These are phyloP conservation scores for Candida gorgasii DNA, from an alignment of 805 yeast genomes.

Conservation along the genomic window DNA sequence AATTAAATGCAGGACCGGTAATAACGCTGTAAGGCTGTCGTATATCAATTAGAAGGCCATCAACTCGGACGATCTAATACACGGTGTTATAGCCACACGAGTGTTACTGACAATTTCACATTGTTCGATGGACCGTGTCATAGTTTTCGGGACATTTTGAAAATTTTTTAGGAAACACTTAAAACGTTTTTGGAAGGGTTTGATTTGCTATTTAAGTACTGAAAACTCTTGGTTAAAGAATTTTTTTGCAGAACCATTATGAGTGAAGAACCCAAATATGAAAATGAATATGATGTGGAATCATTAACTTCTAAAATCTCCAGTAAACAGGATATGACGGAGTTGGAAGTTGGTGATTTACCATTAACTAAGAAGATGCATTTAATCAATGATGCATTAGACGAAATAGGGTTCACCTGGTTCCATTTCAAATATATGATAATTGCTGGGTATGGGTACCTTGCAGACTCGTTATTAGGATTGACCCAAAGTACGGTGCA, in stretches of 20 bases:
- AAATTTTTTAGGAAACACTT: too few species aligned
- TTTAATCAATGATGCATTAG: slow-evolving; percentile 32
- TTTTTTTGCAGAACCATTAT: background rate
- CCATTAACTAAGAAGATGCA: slow-evolving; percentile 24
- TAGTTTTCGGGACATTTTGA: background rate
- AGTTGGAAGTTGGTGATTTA: slow-evolving; percentile 10
- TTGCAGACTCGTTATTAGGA: slow-evolving; percentile 54
- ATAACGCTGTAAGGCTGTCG: too few species aligned
- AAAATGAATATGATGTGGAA: slow-evolving; percentile 8
- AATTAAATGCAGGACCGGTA: background rate
- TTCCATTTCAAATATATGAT: slow-evolving; percentile 51
- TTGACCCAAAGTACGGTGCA: slow-evolving; percentile 49
- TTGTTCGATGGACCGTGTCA: background rate
- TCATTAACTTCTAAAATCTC: slow-evolving; percentile 3
- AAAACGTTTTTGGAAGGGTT: background rate
- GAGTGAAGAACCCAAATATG: slow-evolving; percentile 3
- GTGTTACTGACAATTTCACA: background rate
- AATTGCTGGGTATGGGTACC: slow-evolving; percentile 58
- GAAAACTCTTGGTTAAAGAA: background rate
- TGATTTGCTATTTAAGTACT: background rate
- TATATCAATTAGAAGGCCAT: background rate
- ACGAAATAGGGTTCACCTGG: slow-evolving; percentile 50
- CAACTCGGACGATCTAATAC: background rate
- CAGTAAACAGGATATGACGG: slow-evolving; percentile 7
- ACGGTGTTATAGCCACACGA: background rate